Conservation (phyloP, 2,329 filamentous ascomycete genomes). For the Xylaria sp. region DNA sequence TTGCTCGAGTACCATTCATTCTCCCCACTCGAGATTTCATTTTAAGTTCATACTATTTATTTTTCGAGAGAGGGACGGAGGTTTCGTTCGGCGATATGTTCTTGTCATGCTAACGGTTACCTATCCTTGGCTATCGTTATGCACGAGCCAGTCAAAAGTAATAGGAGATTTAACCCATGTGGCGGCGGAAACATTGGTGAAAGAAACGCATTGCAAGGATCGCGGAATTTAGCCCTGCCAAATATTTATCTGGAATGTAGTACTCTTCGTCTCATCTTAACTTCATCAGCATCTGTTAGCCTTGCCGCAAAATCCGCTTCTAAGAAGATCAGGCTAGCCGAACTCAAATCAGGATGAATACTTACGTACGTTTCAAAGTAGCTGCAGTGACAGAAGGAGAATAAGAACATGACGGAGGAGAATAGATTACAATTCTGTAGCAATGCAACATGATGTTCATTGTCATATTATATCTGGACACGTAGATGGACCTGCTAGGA, state of each 20-base stretch:
- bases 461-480: background rate
- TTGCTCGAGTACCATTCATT: background rate
- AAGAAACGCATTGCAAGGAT: slow-evolving; percentile 18
- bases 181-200: background rate
- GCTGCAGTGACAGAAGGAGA: background rate
- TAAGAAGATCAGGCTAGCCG: background rate
- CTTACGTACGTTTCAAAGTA: background rate
- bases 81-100: background rate
- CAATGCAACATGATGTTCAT: background rate
- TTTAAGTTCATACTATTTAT: background rate
- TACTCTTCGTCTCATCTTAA: slow-evolving; percentile 1
- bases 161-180: slow-evolving; percentile 20
- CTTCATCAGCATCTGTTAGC: background rate
- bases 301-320: background rate
- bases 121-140: background rate
- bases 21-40: too few species aligned
- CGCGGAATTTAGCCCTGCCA: background rate
- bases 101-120: background rate
- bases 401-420: background rate
- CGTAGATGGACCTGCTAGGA: background rate
- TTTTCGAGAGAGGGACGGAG: too few species aligned
- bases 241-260: background rate
- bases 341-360: background rate
- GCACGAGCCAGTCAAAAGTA: slow-evolving; percentile 1
- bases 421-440: background rate